Evolutionary conservation across 495 filamentous ascomycete genomes (phyloP).

Genomic region (Aspergillus incahuasiensis): DNA sequence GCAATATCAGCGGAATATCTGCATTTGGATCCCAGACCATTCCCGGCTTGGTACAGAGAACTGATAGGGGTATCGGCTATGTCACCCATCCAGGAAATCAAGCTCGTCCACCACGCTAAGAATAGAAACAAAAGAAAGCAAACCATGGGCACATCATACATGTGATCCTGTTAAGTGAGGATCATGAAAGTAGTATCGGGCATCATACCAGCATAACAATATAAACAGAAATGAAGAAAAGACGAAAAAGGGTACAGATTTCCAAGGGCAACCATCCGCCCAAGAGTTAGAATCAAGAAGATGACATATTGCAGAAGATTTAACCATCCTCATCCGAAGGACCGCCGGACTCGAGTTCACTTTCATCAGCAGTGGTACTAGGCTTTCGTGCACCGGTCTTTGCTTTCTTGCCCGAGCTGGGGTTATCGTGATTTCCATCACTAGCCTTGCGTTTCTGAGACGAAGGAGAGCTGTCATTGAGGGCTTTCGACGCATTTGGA

Average conservation of each 20-base stretch:
- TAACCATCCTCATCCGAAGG: constrained; percentile 48
- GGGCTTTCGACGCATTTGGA: constrained; percentile 23
- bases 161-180: constrained; percentile 23
- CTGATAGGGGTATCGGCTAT: constrained; percentile 15
- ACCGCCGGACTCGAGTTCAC: constrained; percentile 46
- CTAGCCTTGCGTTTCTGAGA: constrained; percentile 51
- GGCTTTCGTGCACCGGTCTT: constrained; percentile 33
- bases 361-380: constrained; percentile 43
- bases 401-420: constrained; percentile 42
- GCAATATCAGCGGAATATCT: constrained; percentile 4
- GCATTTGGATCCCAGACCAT: neutral
- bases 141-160: constrained; percentile 29
- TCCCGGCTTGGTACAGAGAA: constrained; percentile 9
- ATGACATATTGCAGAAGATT: constrained; percentile 17
- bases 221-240: constrained; percentile 34
- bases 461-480: constrained; percentile 22
- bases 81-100: constrained; percentile 14
- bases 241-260: constrained; percentile 20
- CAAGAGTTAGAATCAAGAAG: constrained; percentile 21
- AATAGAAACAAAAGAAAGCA: constrained; percentile 16
- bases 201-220: constrained; percentile 38
- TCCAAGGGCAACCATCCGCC: constrained; percentile 15
- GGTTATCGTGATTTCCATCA: constrained; percentile 39
- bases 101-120: constrained; percentile 14
- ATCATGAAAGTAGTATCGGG: constrained; percentile 21